Conservation (phyloP, 805 yeast species). For the Priceomyces carsonii region DNA sequence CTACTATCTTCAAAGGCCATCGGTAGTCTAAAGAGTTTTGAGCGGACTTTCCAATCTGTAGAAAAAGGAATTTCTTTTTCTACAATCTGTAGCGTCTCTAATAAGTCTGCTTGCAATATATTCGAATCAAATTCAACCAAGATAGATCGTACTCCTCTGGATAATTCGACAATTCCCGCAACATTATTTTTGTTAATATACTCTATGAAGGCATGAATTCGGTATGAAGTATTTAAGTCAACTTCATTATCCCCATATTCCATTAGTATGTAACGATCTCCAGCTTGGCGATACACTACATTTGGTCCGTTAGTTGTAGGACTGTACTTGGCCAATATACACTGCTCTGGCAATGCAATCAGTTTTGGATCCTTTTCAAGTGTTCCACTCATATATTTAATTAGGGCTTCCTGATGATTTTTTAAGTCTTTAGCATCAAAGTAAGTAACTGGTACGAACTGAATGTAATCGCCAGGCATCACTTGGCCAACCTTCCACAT, state of each 20-base stretch:
- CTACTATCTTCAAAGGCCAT: slow-evolving; percentile 94
- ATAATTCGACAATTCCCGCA: slow-evolving; percentile 88
- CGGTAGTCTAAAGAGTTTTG: slow-evolving; percentile 81
- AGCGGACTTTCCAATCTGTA: slow-evolving; percentile 81
- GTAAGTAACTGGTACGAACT: slow-evolving; percentile 74
- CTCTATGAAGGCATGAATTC: slow-evolving; percentile 80
- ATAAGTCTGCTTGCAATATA: slow-evolving; percentile 60
- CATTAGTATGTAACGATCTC: slow-evolving; percentile 87
- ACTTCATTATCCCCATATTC: slow-evolving; percentile 89
- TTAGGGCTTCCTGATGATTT: slow-evolving; percentile 54
- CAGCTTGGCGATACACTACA: slow-evolving; percentile 92
- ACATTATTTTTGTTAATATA: slow-evolving; percentile 66
- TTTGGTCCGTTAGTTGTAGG: slow-evolving; percentile 58
- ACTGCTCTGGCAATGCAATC: slow-evolving; percentile 52
- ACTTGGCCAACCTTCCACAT: slow-evolving; percentile 99
- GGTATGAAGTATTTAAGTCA: slow-evolving; percentile 81
- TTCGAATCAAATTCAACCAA: slow-evolving; percentile 78
- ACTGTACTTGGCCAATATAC: slow-evolving; percentile 59
- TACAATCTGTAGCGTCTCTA: slow-evolving; percentile 66
- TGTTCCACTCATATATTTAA: slow-evolving; percentile 46
- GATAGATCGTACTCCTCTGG: slow-evolving; percentile 95
- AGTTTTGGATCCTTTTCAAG: slow-evolving; percentile 31
- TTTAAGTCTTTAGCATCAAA: slow-evolving; percentile 68
- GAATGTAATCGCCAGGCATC: slow-evolving; percentile 86
- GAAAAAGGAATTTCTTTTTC: slow-evolving; percentile 74